phyloP scores from a whole-genome alignment of 495 filamentous ascomycete genomes.

The Neurospora pannonica region DNA sequence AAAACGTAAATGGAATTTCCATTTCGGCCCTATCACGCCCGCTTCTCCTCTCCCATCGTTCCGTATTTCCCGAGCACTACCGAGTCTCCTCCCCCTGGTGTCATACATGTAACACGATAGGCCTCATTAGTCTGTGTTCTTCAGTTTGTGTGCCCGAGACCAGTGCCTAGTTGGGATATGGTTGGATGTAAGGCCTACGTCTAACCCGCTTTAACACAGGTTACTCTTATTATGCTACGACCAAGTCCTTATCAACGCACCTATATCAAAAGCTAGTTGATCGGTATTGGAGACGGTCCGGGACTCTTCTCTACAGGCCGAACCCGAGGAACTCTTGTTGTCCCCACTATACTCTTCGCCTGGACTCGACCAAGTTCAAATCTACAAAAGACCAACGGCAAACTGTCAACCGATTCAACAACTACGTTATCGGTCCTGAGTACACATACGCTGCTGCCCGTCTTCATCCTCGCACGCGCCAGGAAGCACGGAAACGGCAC shows the following conservation, averaged over 20 bases:
- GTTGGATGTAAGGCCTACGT: not conserved
- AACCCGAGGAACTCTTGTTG: conserved; percentile 78
- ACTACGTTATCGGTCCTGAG: conserved; percentile 65
- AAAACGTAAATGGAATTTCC: conserved; percentile 25
- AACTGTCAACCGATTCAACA: conserved; percentile 84
- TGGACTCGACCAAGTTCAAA: conserved; percentile 62
- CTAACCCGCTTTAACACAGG: conserved; percentile 41
- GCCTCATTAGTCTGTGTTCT: not conserved
- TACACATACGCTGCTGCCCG: conserved; percentile 67
- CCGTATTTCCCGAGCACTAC: not conserved
- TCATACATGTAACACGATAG: not conserved
- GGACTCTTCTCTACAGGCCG: conserved; percentile 81
- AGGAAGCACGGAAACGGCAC: conserved; percentile 66
- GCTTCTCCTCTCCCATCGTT: not conserved
- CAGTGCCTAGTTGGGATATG: not conserved
- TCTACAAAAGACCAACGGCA: conserved; percentile 76
- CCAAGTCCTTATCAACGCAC: conserved; percentile 53
- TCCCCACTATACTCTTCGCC: conserved; percentile 87
- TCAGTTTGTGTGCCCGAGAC: not conserved
- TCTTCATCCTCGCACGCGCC: conserved; percentile 66
- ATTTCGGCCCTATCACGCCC: not conserved
- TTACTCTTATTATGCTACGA: conserved; percentile 71
- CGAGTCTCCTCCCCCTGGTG: not conserved
- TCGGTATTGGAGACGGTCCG: conserved; percentile 83
- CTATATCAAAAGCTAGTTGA: conserved; percentile 79